Evolutionary conservation across 129 eudicot species (phyloP), one percentile per base, ranked within the genome.

Genomic region (Chrysanthemum lavandulifolium): DNA sequence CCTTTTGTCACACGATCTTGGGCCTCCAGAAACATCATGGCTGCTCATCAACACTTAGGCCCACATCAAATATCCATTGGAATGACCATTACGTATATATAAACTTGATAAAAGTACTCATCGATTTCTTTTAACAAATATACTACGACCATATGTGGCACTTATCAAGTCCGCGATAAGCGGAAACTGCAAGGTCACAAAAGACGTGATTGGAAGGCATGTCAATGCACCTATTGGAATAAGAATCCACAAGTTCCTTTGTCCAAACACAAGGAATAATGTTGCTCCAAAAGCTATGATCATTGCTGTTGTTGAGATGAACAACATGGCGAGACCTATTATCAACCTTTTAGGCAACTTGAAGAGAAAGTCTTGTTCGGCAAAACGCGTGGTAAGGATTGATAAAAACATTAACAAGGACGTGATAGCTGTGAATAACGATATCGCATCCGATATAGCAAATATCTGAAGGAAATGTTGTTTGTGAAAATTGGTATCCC

Each of bases 361-460:
- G 51, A 43, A 60, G 14, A 60, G 77, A 48, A 73, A 61, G 29
- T 73, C 77, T 19, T 60, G 47, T 25, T 73, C 68, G 11, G 77
- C 59, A 21, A 59, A 73, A 9, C 77, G 68, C 14, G 69, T 3
- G 13, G 69, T 73, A 8, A 73, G 59, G 60, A 73, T 61, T 0
- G 60, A 60, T 29, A 73, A 45, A 65, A 73, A 73, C 69, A 61
- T 40, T 1, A 73, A 23, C 45, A 73, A 49, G 0, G 69, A 73
- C 0, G 77, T 21, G 13, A 53, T 10, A 2, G 77, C 19, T 11
- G 77, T 61, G 69, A 61, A 73, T 48, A 61, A 29, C 8, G 69
- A 61, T 10, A 73, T 5, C 2, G 63, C 63, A 73, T 31, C 50
- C 4, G 40, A 59, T 4, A 59, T 9, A 11, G 65, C 15, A 60